Evolutionary conservation across 2,329 filamentous ascomycete genomes (phyloP).

Genomic region (Ophiobolus disseminans): DNA sequence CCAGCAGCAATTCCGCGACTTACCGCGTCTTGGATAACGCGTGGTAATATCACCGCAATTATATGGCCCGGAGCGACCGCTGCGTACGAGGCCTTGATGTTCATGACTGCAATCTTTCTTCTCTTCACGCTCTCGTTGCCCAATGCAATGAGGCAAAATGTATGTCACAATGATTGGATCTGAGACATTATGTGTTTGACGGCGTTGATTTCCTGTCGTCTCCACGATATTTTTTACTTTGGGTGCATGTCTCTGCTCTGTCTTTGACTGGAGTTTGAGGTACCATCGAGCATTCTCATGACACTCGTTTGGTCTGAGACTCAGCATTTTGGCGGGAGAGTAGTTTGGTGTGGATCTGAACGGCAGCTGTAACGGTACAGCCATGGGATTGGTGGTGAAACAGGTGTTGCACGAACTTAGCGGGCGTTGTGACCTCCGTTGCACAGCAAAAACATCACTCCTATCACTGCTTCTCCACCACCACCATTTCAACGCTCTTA

Average conservation of each 20-base stretch:
- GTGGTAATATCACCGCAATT: conserved; percentile 10
- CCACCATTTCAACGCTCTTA: conserved; percentile 2
- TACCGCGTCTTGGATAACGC: conserved; percentile 9
- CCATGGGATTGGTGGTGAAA: conserved; percentile 9
- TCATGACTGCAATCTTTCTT: conserved; percentile 7
- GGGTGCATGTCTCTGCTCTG: background rate
- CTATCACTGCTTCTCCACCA: conserved; percentile 5
- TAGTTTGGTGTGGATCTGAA: background rate
- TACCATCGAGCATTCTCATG: background rate
- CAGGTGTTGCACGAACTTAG: conserved; percentile 2
- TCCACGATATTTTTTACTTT: conserved; percentile 2
- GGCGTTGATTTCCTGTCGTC: conserved; percentile 9
- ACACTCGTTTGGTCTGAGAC: conserved; percentile 11
- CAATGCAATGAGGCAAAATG: conserved; percentile 3
- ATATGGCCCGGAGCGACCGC: conserved; percentile 16
- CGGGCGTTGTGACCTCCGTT: conserved; percentile 5
- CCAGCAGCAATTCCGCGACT: conserved; percentile 18
- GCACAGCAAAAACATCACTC: conserved; percentile 2
- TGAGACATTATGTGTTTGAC: conserved; percentile 10
- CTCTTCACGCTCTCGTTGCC: conserved; percentile 5
- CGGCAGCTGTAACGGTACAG: conserved; percentile 1
- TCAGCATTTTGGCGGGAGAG: background rate
- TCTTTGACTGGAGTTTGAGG: no score
- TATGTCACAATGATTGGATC: conserved; percentile 10
- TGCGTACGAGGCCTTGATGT: conserved; percentile 1